Evolutionary conservation across 164 flowering plant species (phyloP).

Genomic region (Houttuynia cordata): DNA sequence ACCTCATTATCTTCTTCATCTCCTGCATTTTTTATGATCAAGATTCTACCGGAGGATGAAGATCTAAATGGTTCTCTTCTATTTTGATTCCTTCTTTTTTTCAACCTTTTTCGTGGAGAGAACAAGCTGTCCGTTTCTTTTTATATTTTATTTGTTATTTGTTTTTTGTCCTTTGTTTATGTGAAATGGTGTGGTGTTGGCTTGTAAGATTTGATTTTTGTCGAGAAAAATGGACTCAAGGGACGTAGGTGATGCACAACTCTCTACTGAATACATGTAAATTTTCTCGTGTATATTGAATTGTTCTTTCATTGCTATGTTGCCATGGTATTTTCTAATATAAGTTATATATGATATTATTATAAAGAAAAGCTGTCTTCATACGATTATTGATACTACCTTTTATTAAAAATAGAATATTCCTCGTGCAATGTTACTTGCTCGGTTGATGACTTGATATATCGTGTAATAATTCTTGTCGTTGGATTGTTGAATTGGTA

Average conservation of each 20-base stretch:
- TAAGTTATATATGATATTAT: no score
- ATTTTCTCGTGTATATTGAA: constrained; percentile 5
- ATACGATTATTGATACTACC: not conserved
- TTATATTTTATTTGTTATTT: constrained; percentile 3
- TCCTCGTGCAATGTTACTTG: no score
- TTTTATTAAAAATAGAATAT: no score
- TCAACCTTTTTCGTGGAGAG: not conserved
- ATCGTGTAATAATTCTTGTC: no score
- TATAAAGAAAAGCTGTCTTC: not conserved
- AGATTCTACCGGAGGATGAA: not conserved
- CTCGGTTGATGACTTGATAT: no score
- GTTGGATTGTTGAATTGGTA: no score
- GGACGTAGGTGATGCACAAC: constrained; percentile 1
- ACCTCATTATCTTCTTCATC: not conserved
- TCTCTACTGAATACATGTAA: constrained; percentile 7
- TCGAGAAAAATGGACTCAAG: constrained; percentile 4
- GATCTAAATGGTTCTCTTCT: not conserved
- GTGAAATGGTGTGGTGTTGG: constrained; percentile 5
- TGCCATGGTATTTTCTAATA: not conserved
- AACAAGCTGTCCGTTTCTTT: not conserved
- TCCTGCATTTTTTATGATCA: not conserved
- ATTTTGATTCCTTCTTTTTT: not conserved
- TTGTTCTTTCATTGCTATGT: constrained; percentile 1
- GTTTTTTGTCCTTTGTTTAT: not conserved
- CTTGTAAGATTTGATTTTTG: constrained; percentile 4